Evolutionary conservation across 495 filamentous ascomycete species (phyloP).

Genomic region (Bryoglossum gracile): DNA sequence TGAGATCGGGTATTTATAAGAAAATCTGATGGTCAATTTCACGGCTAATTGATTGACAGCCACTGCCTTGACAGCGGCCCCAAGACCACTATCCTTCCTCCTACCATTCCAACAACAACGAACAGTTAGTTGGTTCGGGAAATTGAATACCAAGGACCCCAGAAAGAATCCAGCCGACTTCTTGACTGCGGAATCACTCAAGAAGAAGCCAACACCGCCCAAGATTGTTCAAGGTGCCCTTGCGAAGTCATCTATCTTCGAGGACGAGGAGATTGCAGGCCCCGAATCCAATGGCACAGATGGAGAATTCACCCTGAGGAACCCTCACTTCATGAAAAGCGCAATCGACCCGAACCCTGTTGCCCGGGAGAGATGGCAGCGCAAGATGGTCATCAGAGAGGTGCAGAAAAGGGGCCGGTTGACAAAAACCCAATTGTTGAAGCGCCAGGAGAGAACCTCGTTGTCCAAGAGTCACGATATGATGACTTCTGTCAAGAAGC

Average conservation of each 20-base stretch:
- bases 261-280: conserved; percentile 35
- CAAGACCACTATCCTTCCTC: conserved; percentile 30
- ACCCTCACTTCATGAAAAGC: conserved; percentile 42
- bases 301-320: conserved; percentile 22
- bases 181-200: conserved; percentile 28
- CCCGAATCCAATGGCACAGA: conserved; percentile 1
- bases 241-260: conserved; percentile 53
- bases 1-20: conserved; percentile 21
- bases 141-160: not conserved
- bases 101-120: conserved; percentile 19
- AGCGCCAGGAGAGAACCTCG: conserved; percentile 65
- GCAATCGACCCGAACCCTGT: conserved; percentile 64
- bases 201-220: conserved; percentile 27
- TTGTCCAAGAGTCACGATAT: conserved; percentile 56
- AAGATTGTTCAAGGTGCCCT: conserved; percentile 30
- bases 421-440: conserved; percentile 51
- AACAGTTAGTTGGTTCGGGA: conserved; percentile 1
- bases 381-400: conserved; percentile 70
- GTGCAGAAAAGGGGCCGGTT: conserved; percentile 61
- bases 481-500: conserved; percentile 83
- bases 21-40: conserved; percentile 1
- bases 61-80: conserved; percentile 41
- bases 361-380: conserved; percentile 62
- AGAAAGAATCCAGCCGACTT: not conserved
- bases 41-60: conserved; percentile 38